Evolutionary conservation across 208 protist species (phyloP).

Genomic region (Acanthamoeba polyphaga): DNA sequence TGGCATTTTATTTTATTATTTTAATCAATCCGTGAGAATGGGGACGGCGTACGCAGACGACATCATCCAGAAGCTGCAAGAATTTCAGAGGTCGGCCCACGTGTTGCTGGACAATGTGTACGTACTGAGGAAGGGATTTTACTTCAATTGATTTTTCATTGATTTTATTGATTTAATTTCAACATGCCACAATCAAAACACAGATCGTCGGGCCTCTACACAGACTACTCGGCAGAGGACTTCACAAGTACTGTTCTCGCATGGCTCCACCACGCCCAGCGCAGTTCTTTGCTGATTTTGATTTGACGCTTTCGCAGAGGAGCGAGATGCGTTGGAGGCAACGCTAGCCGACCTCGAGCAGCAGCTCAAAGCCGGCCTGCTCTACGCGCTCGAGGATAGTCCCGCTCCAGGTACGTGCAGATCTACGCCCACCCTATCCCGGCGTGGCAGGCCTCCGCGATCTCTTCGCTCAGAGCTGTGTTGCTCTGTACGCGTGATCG

Average conservation of each 20-base stretch:
- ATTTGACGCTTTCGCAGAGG: background rate
- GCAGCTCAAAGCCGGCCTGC: constrained; percentile 33
- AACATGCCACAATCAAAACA: background rate
- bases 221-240: background rate
- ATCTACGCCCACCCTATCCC: background rate
- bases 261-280: no score
- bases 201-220: constrained; percentile 4
- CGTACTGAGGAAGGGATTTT: background rate
- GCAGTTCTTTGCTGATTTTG: background rate
- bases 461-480: no score
- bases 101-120: background rate
- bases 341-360: constrained; percentile 14
- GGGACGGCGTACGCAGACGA: constrained; percentile 29
- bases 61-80: constrained; percentile 6
- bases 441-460: no score
- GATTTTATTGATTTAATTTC: background rate
- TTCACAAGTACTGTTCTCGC: background rate
- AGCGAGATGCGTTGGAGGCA: constrained; percentile 8
- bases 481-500: background rate
- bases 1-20: background rate
- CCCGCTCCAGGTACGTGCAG: background rate
- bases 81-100: background rate
- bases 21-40: background rate
- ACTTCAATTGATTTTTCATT: background rate
- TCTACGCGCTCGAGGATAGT: constrained; percentile 15